Conservation (phyloP, 2,329 filamentous ascomycete species). For the Aspergillus calidoustus region DNA sequence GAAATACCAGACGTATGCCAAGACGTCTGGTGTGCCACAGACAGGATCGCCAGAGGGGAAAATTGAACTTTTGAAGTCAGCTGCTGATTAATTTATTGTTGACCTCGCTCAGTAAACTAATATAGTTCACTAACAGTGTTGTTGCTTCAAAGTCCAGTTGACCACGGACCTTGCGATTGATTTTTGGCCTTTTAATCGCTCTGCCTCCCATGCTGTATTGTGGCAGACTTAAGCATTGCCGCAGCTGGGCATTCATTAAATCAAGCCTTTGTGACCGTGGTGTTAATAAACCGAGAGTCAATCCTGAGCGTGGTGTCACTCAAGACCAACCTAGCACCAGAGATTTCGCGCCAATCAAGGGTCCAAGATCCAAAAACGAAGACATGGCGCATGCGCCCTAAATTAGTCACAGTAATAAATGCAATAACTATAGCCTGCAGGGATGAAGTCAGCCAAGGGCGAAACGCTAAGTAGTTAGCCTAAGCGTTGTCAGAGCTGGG, state of each 20-base stretch:
- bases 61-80: neutral
- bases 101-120: neutral
- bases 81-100: neutral
- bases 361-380: neutral
- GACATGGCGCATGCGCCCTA: neutral
- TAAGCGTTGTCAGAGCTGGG: neutral
- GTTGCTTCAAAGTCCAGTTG: neutral
- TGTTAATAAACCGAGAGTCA: neutral
- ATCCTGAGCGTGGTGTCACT: neutral
- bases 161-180: neutral
- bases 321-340: neutral
- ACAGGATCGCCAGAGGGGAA: neutral
- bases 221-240: neutral
- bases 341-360: conserved; percentile 8
- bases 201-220: neutral
- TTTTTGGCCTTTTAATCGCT: neutral
- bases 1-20: neutral
- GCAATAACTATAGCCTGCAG: conserved; percentile 1
- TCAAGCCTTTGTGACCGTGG: neutral
- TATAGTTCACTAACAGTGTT: neutral
- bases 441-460: conserved; percentile 10
- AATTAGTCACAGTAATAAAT: conserved; percentile 5
- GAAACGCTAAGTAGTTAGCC: neutral
- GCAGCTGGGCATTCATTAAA: neutral
- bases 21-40: neutral